A percentile compares a stretch with the other conserved stretches of the same genome.
These are phyloP conservation scores for Microthlaspi erraticum DNA, from an alignment of 345 rosid genomes.

Conservation along the genomic window DNA sequence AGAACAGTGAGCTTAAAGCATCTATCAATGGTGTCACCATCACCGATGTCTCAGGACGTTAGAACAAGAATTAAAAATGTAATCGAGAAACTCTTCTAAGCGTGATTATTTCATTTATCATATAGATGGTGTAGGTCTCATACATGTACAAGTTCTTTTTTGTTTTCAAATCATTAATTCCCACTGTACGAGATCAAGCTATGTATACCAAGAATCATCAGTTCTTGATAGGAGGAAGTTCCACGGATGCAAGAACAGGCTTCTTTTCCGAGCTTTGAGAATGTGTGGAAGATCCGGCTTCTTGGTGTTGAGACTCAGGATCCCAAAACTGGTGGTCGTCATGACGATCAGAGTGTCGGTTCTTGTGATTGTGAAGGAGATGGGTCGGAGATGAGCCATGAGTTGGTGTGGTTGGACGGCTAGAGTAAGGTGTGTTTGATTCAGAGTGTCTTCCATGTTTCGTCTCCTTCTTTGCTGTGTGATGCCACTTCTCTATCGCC, in stretches of 20 bases:
- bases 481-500: constrained; percentile 83
- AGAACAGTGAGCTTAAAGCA: constrained; percentile 36
- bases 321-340: constrained; percentile 51
- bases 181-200: not conserved
- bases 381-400: constrained; percentile 75
- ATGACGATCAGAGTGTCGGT: constrained; percentile 47
- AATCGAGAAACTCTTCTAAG: no score
- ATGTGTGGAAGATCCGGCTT: constrained; percentile 45
- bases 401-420: constrained; percentile 73
- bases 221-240: constrained; percentile 43
- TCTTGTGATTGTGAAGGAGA: constrained; percentile 56
- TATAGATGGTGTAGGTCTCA: constrained; percentile 3
- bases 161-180: not conserved
- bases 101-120: no score
- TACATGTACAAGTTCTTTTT: constrained; percentile 10
- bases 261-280: constrained; percentile 27
- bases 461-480: constrained; percentile 59
- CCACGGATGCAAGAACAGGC: constrained; percentile 40
- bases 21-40: constrained; percentile 41
- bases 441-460: constrained; percentile 62
- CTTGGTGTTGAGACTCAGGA: constrained; percentile 53
- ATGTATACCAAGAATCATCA: constrained; percentile 21
- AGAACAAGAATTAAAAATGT: constrained; percentile 7
- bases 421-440: constrained; percentile 59
- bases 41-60: constrained; percentile 39